Evolutionary conservation across 352 stramenopile genomes (phyloP), one percentile per base, ranked within the genome.

Genomic region (Phytophthora nicotianae): DNA sequence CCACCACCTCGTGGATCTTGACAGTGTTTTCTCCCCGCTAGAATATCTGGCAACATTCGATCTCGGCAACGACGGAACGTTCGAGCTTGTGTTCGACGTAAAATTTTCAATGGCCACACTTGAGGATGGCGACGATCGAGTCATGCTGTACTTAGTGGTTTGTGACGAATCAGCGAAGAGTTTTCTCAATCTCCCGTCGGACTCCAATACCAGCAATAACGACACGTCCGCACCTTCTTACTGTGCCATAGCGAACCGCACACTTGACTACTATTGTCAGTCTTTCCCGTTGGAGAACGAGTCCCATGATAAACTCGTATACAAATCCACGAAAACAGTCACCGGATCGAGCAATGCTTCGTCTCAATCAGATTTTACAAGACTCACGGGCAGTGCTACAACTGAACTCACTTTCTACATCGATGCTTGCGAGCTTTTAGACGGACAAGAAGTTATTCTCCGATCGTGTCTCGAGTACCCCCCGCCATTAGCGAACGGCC

Each of bases 401-500:
- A 70, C 47, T 9, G 70, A 51, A 24, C 55, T 85, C 23, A 71
- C 62, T 35, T 81, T 88, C 17, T 79, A 71, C 43, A 75, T 89
- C 33, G 74, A 89, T 57, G 74, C 80, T 2, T 89, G 80, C 27
- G 80, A 89, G 50, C 65, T 78, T 5, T 51, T 83, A 16, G 80
- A 69, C 5, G 80, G 77, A 0, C 24, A 45, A 1, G 50, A 74
- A 0, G 60, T 56, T 2, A 77, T 87, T 42, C 45, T 89, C 16
- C 74, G 74, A 4, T 86, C 77, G 13, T 89, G 80, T 46, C 64
- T 88, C 2, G 41, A 60, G 32, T 53, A 48, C 23, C 57, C 35
- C 29, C 48, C 51, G 3, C 46, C 59, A 23, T 17, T 9, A 37
- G 14, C 33, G 6, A 23, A 33, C 2, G 16, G 19, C 9, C n/a